Conservation (phyloP, 2,329 filamentous ascomycete genomes). For the Calonectria ilicicola region DNA sequence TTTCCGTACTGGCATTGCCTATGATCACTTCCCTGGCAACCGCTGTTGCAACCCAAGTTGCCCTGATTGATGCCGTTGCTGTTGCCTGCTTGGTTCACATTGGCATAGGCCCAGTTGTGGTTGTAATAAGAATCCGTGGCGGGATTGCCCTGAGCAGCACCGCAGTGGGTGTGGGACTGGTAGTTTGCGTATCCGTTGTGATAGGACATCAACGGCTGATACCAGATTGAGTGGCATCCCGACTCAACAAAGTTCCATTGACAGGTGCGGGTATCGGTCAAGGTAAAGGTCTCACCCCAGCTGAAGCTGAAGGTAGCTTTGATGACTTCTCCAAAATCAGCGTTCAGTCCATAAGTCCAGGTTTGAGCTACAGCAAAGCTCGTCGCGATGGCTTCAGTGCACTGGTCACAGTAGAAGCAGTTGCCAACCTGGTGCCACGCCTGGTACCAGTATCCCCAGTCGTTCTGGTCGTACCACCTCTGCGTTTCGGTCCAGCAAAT, state of each 20-base stretch:
- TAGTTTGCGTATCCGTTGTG: conserved; percentile 12
- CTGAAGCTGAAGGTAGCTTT: not conserved
- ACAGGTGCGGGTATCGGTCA: conserved; percentile 9
- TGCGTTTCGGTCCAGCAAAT: not conserved
- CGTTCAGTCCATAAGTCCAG: conserved; percentile 1
- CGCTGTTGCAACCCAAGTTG: conserved; percentile 5
- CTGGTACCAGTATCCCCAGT: conserved; percentile 8
- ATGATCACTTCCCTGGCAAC: conserved; percentile 6
- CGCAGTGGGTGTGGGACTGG: conserved; percentile 5
- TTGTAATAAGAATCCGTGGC: conserved; percentile 1
- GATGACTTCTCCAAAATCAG: not conserved
- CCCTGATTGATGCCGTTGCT: conserved; percentile 4
- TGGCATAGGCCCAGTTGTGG: conserved; percentile 9
- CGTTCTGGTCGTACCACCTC: conserved; percentile 7
- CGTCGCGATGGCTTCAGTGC: not conserved
- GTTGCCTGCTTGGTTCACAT: conserved; percentile 7
- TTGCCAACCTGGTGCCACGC: conserved; percentile 2
- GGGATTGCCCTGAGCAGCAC: not conserved
- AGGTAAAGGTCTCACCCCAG: conserved; percentile 1
- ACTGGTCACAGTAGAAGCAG: conserved; percentile 3
- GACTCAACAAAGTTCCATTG: conserved; percentile 7
- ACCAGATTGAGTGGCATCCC: conserved; percentile 5
- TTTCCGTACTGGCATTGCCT: conserved; percentile 5
- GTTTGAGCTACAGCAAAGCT: conserved; percentile 5
- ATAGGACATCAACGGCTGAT: conserved; percentile 7